phyloP scores from a whole-genome alignment of 2,329 filamentous ascomycete species.

The Cladophialophora immunda region DNA sequence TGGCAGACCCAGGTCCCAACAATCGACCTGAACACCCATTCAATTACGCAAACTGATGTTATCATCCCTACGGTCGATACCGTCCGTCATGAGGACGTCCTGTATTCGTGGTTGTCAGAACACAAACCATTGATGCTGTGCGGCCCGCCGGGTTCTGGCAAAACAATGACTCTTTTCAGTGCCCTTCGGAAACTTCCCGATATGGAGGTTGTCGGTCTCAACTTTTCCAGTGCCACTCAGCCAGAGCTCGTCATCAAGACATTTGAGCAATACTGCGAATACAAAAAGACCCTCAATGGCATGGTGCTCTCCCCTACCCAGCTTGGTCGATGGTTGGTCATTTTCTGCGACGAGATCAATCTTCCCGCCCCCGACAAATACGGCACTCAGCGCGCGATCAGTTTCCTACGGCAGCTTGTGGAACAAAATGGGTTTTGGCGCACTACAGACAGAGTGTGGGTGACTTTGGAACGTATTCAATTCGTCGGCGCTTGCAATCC shows the following conservation, averaged over 20 bases:
- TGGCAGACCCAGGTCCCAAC: slow-evolving; percentile 96
- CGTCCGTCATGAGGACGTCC: slow-evolving; percentile 95
- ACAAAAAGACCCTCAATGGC: slow-evolving; percentile 97
- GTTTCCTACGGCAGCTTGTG: slow-evolving; percentile 94
- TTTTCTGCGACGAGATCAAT: slow-evolving; percentile 99
- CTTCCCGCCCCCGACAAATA: slow-evolving; percentile 97
- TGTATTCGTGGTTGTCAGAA: slow-evolving; percentile 99
- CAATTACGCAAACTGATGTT: slow-evolving; percentile 95
- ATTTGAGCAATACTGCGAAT: slow-evolving; percentile 99
- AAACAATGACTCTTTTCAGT: slow-evolving; percentile 99
- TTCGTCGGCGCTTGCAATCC: slow-evolving; percentile 99
- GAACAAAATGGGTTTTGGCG: slow-evolving; percentile 99
- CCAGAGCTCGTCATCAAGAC: slow-evolving; percentile 98
- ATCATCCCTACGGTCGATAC: slow-evolving; percentile 98
- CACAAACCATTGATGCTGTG: slow-evolving; percentile 97
- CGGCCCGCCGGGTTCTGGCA: slow-evolving; percentile 96
- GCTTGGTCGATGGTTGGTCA: slow-evolving; percentile 95
- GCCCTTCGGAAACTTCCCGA: slow-evolving; percentile 95
- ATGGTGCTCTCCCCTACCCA: slow-evolving; percentile 95
- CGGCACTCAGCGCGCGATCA: slow-evolving; percentile 95
- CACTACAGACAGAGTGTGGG: slow-evolving; percentile 96
- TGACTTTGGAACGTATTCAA: slow-evolving; percentile 95
- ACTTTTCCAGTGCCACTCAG: slow-evolving; percentile 98
- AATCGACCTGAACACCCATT: slow-evolving; percentile 98
- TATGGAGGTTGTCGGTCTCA: slow-evolving; percentile 98